Conservation (phyloP, 176 grass and related monocot species). For the Raddia guianensis region DNA sequence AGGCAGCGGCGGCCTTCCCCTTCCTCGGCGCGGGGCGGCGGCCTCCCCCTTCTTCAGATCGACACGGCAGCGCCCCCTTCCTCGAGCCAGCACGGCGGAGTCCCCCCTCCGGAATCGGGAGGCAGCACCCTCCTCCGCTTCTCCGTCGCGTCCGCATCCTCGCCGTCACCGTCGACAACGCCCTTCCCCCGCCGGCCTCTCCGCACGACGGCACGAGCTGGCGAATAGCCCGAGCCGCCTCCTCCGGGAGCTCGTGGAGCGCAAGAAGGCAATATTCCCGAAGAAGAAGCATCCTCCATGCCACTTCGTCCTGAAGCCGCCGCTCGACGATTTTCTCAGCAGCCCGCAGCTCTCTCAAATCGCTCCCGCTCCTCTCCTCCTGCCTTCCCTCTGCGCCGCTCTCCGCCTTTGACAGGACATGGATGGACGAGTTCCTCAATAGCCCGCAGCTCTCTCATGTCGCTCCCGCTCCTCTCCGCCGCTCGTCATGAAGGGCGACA, state of each 20-base stretch:
- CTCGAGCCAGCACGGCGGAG: too few relatives aligned
- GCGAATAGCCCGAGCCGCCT: slow-evolving; percentile 85
- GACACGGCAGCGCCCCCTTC: too few relatives aligned
- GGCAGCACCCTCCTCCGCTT: too few relatives aligned
- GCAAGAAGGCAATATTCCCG: slow-evolving; percentile 74
- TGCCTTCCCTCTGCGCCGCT: slow-evolving; percentile 84
- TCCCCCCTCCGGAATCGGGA: too few relatives aligned
- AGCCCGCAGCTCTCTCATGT: too few relatives aligned
- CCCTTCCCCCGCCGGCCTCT: slow-evolving; percentile 34
- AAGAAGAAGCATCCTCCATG: slow-evolving; percentile 87
- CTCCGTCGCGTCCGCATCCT: slow-evolving; percentile 25
- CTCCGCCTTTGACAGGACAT: slow-evolving; percentile 70
- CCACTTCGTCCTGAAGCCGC: slow-evolving; percentile 91
- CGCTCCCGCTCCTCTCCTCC: slow-evolving; percentile 87
- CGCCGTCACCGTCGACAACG: slow-evolving; percentile 35
- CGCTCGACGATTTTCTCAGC: slow-evolving; percentile 93
- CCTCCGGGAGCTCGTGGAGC: slow-evolving; percentile 86
- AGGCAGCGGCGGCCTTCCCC: too few relatives aligned
- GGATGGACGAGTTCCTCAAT: slow-evolving; percentile 97
- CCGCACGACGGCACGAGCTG: slow-evolving; percentile 44
- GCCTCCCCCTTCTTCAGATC: too few relatives aligned
- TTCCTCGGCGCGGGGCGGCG: too few relatives aligned
- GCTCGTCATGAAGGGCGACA: slow-evolving; percentile 93
- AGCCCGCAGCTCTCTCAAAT: slow-evolving; percentile 96
- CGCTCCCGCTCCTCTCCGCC: too few relatives aligned